Percentiles rank a stretch among this genome's conserved stretches.
Evolutionary conservation across 192 early-diverging fungal genomes (phyloP).

Genomic region (Coemansia sp.): DNA sequence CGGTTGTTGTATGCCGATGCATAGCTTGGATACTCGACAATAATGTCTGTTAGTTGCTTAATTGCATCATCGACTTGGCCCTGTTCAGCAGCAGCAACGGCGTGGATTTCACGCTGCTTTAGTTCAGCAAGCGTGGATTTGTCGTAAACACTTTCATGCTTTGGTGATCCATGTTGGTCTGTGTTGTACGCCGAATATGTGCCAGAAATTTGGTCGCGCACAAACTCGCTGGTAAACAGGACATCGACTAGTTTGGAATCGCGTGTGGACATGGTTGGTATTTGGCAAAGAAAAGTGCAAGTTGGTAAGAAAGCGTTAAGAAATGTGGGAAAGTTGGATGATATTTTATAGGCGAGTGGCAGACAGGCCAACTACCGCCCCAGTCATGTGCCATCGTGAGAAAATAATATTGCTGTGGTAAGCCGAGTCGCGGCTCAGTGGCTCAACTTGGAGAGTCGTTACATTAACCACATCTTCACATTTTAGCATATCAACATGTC

Average conservation of each 20-base stretch:
- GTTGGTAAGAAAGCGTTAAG: not conserved
- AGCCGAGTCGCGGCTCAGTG: too few species aligned
- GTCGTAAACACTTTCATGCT: not conserved
- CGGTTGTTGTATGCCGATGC: conserved; percentile 69
- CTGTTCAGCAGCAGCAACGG: conserved; percentile 41
- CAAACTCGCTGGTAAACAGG: conserved; percentile 43
- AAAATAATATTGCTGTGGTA: not conserved
- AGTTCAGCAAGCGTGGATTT: conserved; percentile 9
- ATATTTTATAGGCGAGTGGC: not conserved
- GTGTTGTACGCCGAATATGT: conserved; percentile 17
- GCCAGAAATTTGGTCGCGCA: conserved; percentile 46
- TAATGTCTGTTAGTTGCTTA: conserved; percentile 32
- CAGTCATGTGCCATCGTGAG: not conserved
- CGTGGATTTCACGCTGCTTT: conserved; percentile 19
- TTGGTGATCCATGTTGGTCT: not conserved
- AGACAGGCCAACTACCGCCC: not conserved
- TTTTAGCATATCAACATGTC: too few species aligned
- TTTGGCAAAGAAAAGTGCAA: not conserved
- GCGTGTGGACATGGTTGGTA: not conserved
- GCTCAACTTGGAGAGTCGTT: too few species aligned
- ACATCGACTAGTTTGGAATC: conserved; percentile 41
- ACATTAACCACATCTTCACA: too few species aligned
- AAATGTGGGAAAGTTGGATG: too few species aligned
- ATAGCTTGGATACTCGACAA: conserved; percentile 54
- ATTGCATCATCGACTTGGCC: conserved; percentile 40